Conservation (phyloP, 2,329 filamentous ascomycete genomes). For the Sarocladiaceae sp. region DNA sequence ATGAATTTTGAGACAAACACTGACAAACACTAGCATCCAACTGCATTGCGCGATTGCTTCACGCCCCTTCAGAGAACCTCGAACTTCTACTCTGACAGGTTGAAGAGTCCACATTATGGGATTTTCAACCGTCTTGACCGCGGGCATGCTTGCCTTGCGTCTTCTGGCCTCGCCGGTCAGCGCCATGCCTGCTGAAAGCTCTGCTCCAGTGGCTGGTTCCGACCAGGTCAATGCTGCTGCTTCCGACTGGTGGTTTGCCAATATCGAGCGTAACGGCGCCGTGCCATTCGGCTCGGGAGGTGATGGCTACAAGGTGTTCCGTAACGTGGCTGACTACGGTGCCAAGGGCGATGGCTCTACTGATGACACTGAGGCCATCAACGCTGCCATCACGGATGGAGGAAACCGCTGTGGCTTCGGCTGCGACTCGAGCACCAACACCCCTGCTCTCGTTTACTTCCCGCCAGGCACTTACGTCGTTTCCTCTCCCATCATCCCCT, state of each 20-base stretch:
- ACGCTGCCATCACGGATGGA: slow-evolving; percentile 64
- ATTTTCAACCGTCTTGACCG: slow-evolving; percentile 36
- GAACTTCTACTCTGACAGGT: background rate
- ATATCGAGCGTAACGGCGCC: slow-evolving; percentile 4
- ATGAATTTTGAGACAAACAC: too few relatives aligned
- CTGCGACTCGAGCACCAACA: slow-evolving; percentile 74
- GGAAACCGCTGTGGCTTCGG: slow-evolving; percentile 67
- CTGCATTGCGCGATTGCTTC: slow-evolving; percentile 9
- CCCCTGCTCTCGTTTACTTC: slow-evolving; percentile 81
- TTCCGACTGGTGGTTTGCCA: slow-evolving; percentile 8
- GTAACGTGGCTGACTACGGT: slow-evolving; percentile 69
- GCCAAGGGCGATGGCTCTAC: slow-evolving; percentile 59
- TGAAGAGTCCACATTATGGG: slow-evolving; percentile 32
- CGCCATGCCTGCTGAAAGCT: slow-evolving; percentile 13
- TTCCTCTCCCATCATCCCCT: slow-evolving; percentile 66
- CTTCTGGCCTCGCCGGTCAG: slow-evolving; percentile 30
- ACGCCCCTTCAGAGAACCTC: background rate
- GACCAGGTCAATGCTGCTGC: slow-evolving; percentile 9
- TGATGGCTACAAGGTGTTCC: slow-evolving; percentile 60
- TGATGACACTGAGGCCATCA: slow-evolving; percentile 82
- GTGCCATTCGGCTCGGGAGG: slow-evolving; percentile 7
- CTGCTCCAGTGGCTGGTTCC: slow-evolving; percentile 22
- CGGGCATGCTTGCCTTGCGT: slow-evolving; percentile 38
- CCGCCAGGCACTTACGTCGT: slow-evolving; percentile 77
- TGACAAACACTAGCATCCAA: too few relatives aligned